Evolutionary conservation across 352 stramenopile species (phyloP).

Genomic region (Globisporangium rhizosaccharum): DNA sequence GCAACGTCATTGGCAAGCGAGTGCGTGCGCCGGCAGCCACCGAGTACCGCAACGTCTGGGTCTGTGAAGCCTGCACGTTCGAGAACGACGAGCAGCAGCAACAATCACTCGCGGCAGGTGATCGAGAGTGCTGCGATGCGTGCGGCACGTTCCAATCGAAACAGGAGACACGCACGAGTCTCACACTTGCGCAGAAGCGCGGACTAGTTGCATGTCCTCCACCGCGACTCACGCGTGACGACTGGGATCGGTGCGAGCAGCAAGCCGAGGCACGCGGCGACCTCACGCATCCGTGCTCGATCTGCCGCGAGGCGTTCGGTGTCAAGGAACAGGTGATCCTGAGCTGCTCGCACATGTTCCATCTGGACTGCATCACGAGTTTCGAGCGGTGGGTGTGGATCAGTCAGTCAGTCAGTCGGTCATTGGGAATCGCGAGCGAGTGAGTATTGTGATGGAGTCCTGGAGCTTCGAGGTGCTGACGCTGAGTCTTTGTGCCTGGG

Average conservation of each 20-base stretch:
- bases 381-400: slow-evolving; percentile 51
- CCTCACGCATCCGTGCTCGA: slow-evolving; percentile 63
- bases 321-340: slow-evolving; percentile 75
- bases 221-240: slow-evolving; percentile 53
- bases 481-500: too few species aligned
- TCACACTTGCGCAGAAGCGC: slow-evolving; percentile 67
- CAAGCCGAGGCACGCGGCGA: slow-evolving; percentile 61
- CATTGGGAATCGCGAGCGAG: too few species aligned
- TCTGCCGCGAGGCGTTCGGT: slow-evolving; percentile 74
- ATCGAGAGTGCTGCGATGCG: slow-evolving; percentile 34
- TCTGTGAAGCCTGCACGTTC: slow-evolving; percentile 75
- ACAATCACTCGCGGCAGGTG: slow-evolving; percentile 9
- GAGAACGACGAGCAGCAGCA: slow-evolving; percentile 46
- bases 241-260: slow-evolving; percentile 73
- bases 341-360: slow-evolving; percentile 86
- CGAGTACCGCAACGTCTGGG: slow-evolving; percentile 60
- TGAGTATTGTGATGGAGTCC: background rate
- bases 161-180: slow-evolving; percentile 21
- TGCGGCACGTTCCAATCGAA: slow-evolving; percentile 31
- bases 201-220: slow-evolving; percentile 50
- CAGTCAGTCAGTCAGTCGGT: too few species aligned
- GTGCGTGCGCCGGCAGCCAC: too few species aligned
- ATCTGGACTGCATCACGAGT: slow-evolving; percentile 71
- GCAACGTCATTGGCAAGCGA: background rate
- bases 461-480: background rate